Evolutionary conservation across 2,329 filamentous ascomycete species (phyloP).

Genomic region (Xylariaceae sp.): DNA sequence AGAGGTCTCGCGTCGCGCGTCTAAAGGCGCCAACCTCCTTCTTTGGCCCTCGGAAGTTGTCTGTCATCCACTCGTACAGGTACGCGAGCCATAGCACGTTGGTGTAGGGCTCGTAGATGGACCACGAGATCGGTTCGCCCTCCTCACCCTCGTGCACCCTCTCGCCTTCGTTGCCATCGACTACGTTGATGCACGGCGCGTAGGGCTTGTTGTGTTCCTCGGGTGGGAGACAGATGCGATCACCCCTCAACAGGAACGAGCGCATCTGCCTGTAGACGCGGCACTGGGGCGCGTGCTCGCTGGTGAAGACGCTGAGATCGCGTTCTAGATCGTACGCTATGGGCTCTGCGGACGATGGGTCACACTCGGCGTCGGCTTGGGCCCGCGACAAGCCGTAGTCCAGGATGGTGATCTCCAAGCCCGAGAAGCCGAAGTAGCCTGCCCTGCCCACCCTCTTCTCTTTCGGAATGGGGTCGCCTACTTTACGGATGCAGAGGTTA

Average conservation of each 20-base stretch:
- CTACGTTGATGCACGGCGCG: conserved; percentile 40
- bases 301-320: conserved; percentile 55
- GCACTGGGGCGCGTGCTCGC: conserved; percentile 55
- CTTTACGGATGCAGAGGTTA: conserved; percentile 53
- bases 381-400: conserved; percentile 62
- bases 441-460: conserved; percentile 27
- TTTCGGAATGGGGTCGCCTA: conserved; percentile 31
- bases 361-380: no score
- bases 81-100: conserved; percentile 63
- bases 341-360: conserved; percentile 32
- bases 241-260: conserved; percentile 48
- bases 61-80: conserved; percentile 47
- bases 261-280: conserved; percentile 58
- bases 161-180: no score
- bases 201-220: conserved; percentile 44
- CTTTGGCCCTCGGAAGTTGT: conserved; percentile 43
- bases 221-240: conserved; percentile 45
- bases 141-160: no score
- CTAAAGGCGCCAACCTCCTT: conserved; percentile 43
- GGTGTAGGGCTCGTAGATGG: conserved; percentile 52
- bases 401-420: conserved; percentile 58
- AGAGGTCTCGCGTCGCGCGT: conserved; percentile 46
- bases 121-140: conserved; percentile 51
- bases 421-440: conserved; percentile 51
- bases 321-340: conserved; percentile 56